Base-by-base conservation (phyloP, 495 filamentous ascomycete genomes). In the Chaetomidium leptoderma region DNA sequence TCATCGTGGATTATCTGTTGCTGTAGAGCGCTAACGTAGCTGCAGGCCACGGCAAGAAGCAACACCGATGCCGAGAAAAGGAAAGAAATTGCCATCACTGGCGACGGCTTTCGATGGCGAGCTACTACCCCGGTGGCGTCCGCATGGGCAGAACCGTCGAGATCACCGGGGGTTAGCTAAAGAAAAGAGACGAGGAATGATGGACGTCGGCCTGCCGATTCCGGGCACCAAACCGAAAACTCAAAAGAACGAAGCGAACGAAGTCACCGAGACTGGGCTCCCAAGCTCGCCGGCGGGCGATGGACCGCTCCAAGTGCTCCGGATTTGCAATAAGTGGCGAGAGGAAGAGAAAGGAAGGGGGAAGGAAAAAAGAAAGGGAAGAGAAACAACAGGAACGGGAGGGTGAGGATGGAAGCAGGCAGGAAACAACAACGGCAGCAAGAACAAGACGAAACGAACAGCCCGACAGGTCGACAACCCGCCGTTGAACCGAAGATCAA, bases 31-130 rank as follows among this genome's bases (percentile, higher is more conserved):
- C 67, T 50, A 32, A 45, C 62, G 56, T 60, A 47, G 51, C 63
- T 26, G 35, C 44, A 66, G 49, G 47, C 65, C 59, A 68, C 55
- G 37, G 68, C 66, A 52, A 74, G 19, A 36, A 74, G 60, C 33
- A 75, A 55, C 32, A 53, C 33, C 44, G 69, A 60, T 51, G 67
- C 55, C 43, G 68, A 55, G 45, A 69, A 42, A 55, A 71, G 30
- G 59, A 66, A 64, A 47, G 62, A 59, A 50, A 62, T 48, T 72
- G 71, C 70, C 74, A 78, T 78, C 65, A 64, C 72, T 66, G 60
- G 72, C 69, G 57, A 49, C 29, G 58, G 60, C 33, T 44, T 30
- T 33, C 36, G 54, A 48, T 13, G 49, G 36, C 46, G 58, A 39
- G 43, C 50, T 67, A 46, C 50, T 67, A 68, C 57, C 62, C 59